Evolutionary conservation across 208 protist species (phyloP), one percentile per base, ranked within the genome.

Genomic region (Acanthamoeba lenticulata): DNA sequence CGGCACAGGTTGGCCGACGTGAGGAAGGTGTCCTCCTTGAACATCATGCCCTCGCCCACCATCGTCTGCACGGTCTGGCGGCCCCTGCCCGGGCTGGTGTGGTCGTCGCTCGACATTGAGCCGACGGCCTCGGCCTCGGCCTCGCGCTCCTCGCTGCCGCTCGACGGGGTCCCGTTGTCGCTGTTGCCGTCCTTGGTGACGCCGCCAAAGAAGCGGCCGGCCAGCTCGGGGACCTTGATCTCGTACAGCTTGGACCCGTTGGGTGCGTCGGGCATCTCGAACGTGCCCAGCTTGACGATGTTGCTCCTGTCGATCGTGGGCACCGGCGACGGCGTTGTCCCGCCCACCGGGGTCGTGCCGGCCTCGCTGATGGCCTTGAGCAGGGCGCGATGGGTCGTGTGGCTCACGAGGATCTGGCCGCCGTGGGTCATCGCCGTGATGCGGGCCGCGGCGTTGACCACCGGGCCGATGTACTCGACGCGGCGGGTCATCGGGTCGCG

Each of bases 11-110:
- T 81, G 72, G 72, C 72, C 21, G 38, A 49, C 38, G 72, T 81
- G 72, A 81, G 72, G 72, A 81, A 81, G 7, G 72, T 47, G 27
- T 81, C 72, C 42, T 81, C 72, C 72, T 81, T 81, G 72, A 81
- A 81, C 38, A 81, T 42, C 34, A 47, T 42, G 72, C 42, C 72
- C 36, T 49, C 72, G 72, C 42, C 38, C 34, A 47, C 72, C 38
- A 42, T 24, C 1, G 42, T 81, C 36, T 67, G 57, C 57, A 67
- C 47, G 3, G 11, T 29, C 69, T 81, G 45, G 45, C 4, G 29
- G 47, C n/a, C n/a, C n/a, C n/a, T n/a, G n/a, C n/a, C n/a, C n/a
- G n/a, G n/a, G n/a, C n/a, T n/a, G n/a, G n/a, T n/a, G n/a, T n/a
- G n/a, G n/a, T n/a, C n/a, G n/a, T n/a, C 21, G 29, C 60, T 67